These are phyloP conservation scores for Colletotrichum chrysophilum DNA, from an alignment of 2,329 filamentous ascomycete species.

Conservation along the genomic window DNA sequence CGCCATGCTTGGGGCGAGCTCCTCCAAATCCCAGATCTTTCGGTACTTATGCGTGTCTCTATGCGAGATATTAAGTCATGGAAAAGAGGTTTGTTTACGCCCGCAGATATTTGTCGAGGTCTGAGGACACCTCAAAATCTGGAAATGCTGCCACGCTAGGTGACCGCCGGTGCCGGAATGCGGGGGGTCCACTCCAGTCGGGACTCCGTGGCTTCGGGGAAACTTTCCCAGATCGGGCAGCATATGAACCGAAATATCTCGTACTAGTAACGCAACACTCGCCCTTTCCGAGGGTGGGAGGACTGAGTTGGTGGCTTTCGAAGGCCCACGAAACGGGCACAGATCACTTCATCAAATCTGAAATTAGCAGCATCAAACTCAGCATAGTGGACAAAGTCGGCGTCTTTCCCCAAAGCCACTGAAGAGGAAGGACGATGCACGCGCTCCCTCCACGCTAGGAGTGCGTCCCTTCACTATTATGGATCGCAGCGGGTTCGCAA, in stretches of 20 bases:
- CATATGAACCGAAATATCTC: neutral
- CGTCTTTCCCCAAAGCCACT: neutral
- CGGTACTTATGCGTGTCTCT: rapidly evolving
- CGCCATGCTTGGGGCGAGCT: neutral
- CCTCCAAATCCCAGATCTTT: neutral
- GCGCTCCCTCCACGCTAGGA: neutral
- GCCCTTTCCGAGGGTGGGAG: neutral
- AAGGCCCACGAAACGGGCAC: neutral
- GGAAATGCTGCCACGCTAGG: neutral
- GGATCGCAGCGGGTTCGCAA: neutral
- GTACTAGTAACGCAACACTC: neutral
- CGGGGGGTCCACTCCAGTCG: neutral
- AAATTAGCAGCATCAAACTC: neutral
- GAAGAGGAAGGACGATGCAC: neutral
- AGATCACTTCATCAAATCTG: neutral
- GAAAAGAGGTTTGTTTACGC: neutral
- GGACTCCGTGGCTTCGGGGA: neutral
- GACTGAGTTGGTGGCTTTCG: neutral
- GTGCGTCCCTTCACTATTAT: neutral
- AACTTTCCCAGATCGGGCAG: neutral
- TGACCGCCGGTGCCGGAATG: neutral
- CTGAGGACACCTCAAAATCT: neutral
- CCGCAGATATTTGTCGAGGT: neutral
- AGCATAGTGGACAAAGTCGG: neutral
- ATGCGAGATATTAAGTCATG: neutral